These are phyloP conservation scores for Torulaspora quercuum DNA, from an alignment of 805 yeast genomes.

Conservation along the genomic window DNA sequence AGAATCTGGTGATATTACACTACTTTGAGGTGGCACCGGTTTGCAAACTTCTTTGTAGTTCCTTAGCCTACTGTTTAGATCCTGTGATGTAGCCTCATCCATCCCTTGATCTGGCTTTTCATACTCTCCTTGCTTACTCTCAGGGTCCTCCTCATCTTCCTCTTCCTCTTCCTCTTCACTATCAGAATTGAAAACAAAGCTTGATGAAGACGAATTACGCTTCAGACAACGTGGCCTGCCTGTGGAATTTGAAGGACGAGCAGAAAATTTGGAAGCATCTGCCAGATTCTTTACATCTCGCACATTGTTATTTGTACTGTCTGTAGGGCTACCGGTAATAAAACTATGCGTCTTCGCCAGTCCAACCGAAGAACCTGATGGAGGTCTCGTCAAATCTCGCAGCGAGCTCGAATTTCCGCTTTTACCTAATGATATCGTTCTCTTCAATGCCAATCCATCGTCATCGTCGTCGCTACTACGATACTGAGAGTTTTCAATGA, in stretches of 20 bases:
- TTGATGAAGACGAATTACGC: constrained; percentile 24
- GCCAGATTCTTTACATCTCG: neutral
- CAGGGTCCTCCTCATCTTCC: constrained; percentile 6
- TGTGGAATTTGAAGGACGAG: constrained; percentile 8
- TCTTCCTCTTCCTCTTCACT: constrained; percentile 29
- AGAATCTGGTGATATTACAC: constrained; percentile 11
- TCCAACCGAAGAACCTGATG: constrained; percentile 12
- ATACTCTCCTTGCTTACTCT: neutral
- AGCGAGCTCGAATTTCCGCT: constrained; percentile 25
- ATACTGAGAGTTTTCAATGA: constrained; percentile 25
- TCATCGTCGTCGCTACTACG: constrained; percentile 24
- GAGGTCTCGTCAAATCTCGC: constrained; percentile 21
- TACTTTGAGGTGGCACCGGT: constrained; percentile 13
- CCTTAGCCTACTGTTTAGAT: too few relatives aligned
- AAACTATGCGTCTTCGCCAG: constrained; percentile 28
- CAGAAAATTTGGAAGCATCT: constrained; percentile 1
- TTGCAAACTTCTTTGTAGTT: too few relatives aligned
- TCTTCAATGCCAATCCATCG: constrained; percentile 20
- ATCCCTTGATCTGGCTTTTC: neutral
- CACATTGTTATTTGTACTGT: constrained; percentile 6
- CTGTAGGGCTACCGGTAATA: constrained; percentile 31
- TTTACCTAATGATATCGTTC: constrained; percentile 33
- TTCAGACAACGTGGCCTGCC: constrained; percentile 12
- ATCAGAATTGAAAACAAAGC: constrained; percentile 33
- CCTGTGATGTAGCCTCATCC: too few relatives aligned